Conservation (phyloP, 192 early-diverging fungal species). For the Coemansia sp. region DNA sequence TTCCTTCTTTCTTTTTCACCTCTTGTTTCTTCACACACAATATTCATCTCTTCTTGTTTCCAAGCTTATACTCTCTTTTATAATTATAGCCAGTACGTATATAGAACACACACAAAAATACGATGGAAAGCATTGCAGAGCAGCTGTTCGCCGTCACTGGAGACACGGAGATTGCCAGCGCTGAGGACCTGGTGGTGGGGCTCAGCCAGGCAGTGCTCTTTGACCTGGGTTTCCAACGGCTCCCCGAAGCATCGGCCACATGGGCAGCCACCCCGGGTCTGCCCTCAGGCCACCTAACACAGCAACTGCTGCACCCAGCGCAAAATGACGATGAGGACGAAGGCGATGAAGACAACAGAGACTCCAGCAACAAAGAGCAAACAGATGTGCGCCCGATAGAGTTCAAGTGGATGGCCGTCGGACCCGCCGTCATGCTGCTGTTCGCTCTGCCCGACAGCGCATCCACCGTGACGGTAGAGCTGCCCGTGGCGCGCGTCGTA, state of each 20-base stretch:
- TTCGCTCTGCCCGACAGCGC: slow-evolving; percentile 2
- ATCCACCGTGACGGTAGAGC: slow-evolving; percentile 4
- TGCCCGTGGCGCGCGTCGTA: slow-evolving; percentile 9
- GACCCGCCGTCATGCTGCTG: slow-evolving; percentile 21
- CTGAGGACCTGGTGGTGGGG: slow-evolving; percentile 33
- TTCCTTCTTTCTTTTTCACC: not conserved
- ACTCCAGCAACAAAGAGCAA: not conserved
- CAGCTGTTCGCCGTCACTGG: slow-evolving; percentile 18
- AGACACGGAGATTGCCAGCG: slow-evolving; percentile 9
- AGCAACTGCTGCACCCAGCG: not conserved
- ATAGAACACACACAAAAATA: not conserved
- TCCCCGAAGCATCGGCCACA: not conserved
- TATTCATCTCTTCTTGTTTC: slow-evolving; percentile 1
- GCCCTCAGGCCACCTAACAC: slow-evolving; percentile 10
- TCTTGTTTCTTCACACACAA: slow-evolving; percentile 4
- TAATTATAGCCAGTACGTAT: not conserved
- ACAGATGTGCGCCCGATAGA: slow-evolving; percentile 1
- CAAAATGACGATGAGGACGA: slow-evolving; percentile 5
- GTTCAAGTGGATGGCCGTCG: slow-evolving; percentile 27
- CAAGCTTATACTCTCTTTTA: not conserved
- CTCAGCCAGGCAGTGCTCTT: slow-evolving; percentile 32
- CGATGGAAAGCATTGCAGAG: not conserved
- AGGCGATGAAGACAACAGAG: too few relatives aligned
- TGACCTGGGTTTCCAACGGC: slow-evolving; percentile 15
- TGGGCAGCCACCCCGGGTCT: slow-evolving; percentile 23